Base-by-base conservation (phyloP, 2,329 filamentous ascomycete species). In the Dactylonectria macrodidyma region DNA sequence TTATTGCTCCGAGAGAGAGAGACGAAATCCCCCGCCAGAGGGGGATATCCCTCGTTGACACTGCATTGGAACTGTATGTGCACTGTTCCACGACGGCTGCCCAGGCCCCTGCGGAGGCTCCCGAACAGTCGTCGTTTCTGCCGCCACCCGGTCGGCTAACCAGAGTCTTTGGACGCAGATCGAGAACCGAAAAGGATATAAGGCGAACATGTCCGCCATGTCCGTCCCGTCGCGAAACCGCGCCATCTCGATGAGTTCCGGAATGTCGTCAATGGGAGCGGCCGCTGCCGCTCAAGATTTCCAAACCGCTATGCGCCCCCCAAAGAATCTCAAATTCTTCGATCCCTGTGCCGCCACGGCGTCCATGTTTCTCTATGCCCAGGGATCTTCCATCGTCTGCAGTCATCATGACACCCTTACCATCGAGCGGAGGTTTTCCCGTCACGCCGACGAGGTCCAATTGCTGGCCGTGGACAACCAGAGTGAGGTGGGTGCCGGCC, bases 371-470 rank as follows among this genome's bases (percentile, higher is more conserved):
- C 88, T 99, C 30, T 98, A 97, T 81, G 91, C 94, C 26, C 89
- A 98, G 79, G 93, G 94, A 36, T 91, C 91, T 60, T 89, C 91
- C 7, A 91, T 99, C 66, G 87, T 98, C 26, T 96, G 95, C 80
- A 91, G 95, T 36, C 95, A 97, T 77, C 95, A 98, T 82, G 95
- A 98, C 78, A 97, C 93, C 3, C 84, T 99, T 62, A 93, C 93
- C 19, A 92, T 98, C 72, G 95, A 98, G 77, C 88, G 95, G 68
- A 89, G 93, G 19, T 98, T 98, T 78, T 90, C 93, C 33, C 88
- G 91, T 66, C 96, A 99, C 80, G 88, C 89, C 38, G 93, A 97
- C 70, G 92, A 97, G 72, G 91, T 99, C 34, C 88, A 92, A 62
- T 88, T 97, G 76, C 90, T 99, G 62, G 91, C 92, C 1, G 95